Evolutionary conservation across 2,329 filamentous ascomycete species (phyloP).

Genomic region (Talaromyces amestolkiae): DNA sequence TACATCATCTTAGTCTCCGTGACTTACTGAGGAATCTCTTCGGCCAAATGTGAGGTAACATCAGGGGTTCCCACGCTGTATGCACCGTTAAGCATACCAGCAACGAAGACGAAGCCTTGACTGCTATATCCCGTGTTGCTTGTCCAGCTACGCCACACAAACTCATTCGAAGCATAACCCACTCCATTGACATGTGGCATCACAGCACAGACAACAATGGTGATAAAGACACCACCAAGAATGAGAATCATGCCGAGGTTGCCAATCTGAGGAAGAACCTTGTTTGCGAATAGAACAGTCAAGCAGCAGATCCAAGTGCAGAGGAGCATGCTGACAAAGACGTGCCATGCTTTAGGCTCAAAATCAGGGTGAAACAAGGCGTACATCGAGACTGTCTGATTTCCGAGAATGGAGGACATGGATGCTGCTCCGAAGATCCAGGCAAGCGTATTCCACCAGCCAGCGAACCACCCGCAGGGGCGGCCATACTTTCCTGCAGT

Average conservation of each 20-base stretch:
- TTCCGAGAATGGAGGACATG: conserved; percentile 58
- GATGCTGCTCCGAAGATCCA: conserved; percentile 64
- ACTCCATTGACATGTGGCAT: conserved; percentile 51
- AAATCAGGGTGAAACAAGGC: conserved; percentile 57
- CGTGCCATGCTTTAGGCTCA: conserved; percentile 54
- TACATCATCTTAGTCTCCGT: background rate
- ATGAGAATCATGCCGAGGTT: conserved; percentile 59
- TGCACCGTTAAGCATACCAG: conserved; percentile 67
- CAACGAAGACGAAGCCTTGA: conserved; percentile 62
- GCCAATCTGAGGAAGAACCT: conserved; percentile 51
- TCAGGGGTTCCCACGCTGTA: conserved; percentile 67
- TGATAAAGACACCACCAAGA: conserved; percentile 51
- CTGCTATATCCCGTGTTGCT: conserved; percentile 45
- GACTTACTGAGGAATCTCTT: conserved; percentile 56
- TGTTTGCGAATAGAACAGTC: conserved; percentile 58
- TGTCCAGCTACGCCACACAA: conserved; percentile 58
- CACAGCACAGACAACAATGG: conserved; percentile 53
- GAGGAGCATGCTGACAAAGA: conserved; percentile 58
- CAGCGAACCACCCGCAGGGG: conserved; percentile 48
- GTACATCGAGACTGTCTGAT: conserved; percentile 62
- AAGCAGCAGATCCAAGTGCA: conserved; percentile 55
- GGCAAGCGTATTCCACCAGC: conserved; percentile 46
- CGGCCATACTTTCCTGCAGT: conserved; percentile 58
- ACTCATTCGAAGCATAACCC: conserved; percentile 49
- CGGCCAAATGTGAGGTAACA: conserved; percentile 62